Evolutionary conservation across 306 rosid genomes (phyloP), one percentile per base, ranked within the genome.

Genomic region (Astragalus glycyphyllos): DNA sequence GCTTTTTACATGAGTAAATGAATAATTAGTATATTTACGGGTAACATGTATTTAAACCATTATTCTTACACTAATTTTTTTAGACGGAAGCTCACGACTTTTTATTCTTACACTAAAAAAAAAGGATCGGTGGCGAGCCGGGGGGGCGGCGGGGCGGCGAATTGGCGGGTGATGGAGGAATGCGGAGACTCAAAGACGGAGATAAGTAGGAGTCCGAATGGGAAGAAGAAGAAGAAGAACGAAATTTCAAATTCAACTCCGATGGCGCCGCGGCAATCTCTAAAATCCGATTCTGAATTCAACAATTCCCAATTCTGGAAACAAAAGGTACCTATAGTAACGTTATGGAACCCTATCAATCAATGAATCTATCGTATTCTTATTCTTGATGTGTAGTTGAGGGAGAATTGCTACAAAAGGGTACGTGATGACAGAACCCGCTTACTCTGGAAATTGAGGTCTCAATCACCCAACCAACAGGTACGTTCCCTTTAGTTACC

Each of bases 381-480:
- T 0, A 12, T 55, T 23, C 0, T 53, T 4, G 47, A 35, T 34
- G 0, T 38, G 16, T 54, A 92, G 98, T 71, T 92, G 51, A 83
- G 91, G 64, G 96, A 92, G 16, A 89, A 85, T 71, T 92, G 98
- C 79, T 86, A 58, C 86, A 79, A 81, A 69, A 82, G 96, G 75
- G 92, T 85, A 8, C 81, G 87, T 86, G 83, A 90, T 20, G 92
- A 88, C 45, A 70, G 98, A 79, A 83, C 48, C 34, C 95, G 86
- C 48, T 74, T 92, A 72, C 90, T 92, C 49, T 89, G 98, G 96
- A 88, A 90, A 75, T 63, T 84, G 72, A 80, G 98, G 65, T 65
- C 86, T 34, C 81, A 71, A 13, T 60, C 80, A 73, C 65, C 38
- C 73, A 48, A 67, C 14, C 54, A 57, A 50, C 83, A 85, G 88